Evolutionary conservation across 2,329 filamentous ascomycete genomes (phyloP).

Genomic region (Trichoderma koningii): DNA sequence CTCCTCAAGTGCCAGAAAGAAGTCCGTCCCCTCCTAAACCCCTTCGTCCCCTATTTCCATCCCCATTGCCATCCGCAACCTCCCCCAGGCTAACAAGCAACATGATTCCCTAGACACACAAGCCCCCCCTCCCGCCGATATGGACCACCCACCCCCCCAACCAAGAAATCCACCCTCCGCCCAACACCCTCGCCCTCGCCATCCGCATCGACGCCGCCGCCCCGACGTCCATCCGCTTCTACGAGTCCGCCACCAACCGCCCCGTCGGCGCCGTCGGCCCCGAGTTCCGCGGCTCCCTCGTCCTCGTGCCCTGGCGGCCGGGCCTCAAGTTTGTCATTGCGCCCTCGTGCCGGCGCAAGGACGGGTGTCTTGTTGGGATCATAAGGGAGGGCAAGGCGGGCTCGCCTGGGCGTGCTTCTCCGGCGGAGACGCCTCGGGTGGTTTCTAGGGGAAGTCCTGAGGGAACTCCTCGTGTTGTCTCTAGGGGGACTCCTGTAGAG

Average conservation of each 20-base stretch:
- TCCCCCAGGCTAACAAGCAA: background rate
- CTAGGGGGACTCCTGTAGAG: no score
- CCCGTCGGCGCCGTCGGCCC: conserved; percentile 21
- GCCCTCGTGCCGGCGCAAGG: background rate
- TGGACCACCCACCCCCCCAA: conserved; percentile 21
- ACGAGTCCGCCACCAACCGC: conserved; percentile 9
- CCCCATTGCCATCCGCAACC: no score
- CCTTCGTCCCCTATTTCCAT: background rate
- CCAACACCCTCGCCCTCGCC: conserved; percentile 20
- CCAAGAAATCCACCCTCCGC: conserved; percentile 3
- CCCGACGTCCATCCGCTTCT: background rate
- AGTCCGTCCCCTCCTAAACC: background rate
- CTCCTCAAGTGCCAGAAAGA: conserved; percentile 24
- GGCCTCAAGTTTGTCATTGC: conserved; percentile 13
- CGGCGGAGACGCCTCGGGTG: no score
- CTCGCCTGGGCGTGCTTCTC: no score
- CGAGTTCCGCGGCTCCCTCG: conserved; percentile 21
- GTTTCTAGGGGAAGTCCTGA: no score
- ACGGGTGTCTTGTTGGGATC: conserved; percentile 7
- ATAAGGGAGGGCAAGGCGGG: conserved; percentile 2
- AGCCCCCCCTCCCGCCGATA: conserved; percentile 15
- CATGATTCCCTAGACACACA: background rate
- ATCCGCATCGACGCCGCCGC: conserved; percentile 16
- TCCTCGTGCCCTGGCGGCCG: conserved; percentile 19
- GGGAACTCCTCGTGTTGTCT: no score